phyloP scores from a whole-genome alignment of 306 rosid genomes.

The Begonia peltatifolia region DNA sequence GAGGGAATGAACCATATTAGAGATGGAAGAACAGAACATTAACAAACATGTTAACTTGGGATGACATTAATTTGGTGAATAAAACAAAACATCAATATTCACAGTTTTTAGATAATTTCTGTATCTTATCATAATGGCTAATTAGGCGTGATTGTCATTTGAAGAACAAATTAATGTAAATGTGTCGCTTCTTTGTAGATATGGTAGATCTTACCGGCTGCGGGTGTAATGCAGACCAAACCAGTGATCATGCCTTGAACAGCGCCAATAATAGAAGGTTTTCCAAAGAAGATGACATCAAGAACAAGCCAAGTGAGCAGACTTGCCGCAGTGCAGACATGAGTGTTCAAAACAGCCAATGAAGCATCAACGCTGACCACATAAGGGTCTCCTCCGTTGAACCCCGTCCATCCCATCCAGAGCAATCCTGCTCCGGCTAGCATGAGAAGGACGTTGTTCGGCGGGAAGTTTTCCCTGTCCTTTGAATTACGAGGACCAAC shows the following conservation, averaged over 20 bases:
- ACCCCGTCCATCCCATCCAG: constrained; percentile 45
- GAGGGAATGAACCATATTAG: too few relatives aligned
- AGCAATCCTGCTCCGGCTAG: constrained; percentile 32
- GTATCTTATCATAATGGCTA: too few relatives aligned
- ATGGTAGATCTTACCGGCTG: constrained; percentile 17
- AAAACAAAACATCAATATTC: not conserved
- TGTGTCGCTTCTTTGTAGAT: too few relatives aligned
- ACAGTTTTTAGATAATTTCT: not conserved
- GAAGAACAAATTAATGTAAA: too few relatives aligned
- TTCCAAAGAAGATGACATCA: constrained; percentile 25
- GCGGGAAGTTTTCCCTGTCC: constrained; percentile 35
- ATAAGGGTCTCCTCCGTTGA: constrained; percentile 35
- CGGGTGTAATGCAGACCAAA: constrained; percentile 38
- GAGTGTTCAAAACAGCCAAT: constrained; percentile 30
- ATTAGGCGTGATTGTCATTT: too few relatives aligned
- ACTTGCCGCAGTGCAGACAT: constrained; percentile 34
- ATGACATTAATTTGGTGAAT: too few relatives aligned
- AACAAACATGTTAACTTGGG: too few relatives aligned
- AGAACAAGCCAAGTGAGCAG: constrained; percentile 33
- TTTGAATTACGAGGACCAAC: constrained; percentile 28
- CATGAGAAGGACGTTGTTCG: constrained; percentile 34
- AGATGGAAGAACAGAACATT: not conserved
- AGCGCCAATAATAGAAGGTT: constrained; percentile 34
- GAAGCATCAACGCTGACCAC: constrained; percentile 31
- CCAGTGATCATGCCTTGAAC: constrained; percentile 45